Conservation (phyloP, 345 rosid species). For the Hypericum perforatum region DNA sequence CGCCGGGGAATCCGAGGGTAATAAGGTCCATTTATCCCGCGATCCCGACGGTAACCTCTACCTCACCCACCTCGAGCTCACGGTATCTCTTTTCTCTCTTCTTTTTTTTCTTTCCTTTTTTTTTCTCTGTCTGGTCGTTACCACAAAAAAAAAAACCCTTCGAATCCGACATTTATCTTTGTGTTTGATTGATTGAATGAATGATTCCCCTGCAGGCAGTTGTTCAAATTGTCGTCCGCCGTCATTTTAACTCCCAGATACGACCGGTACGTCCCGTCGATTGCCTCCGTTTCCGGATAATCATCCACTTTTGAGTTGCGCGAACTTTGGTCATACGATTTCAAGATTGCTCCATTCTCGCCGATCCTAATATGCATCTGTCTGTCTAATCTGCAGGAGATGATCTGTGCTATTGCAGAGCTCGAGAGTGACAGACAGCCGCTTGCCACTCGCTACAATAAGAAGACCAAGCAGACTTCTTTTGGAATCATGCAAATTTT, state of each 20-base stretch:
- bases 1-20: slow-evolving; percentile 74
- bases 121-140: too few species aligned
- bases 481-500: slow-evolving; percentile 74
- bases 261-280: slow-evolving; percentile 61
- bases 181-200: not conserved
- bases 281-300: too few species aligned
- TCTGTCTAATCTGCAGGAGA: slow-evolving; percentile 42
- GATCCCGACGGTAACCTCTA: slow-evolving; percentile 93
- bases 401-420: slow-evolving; percentile 84
- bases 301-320: too few species aligned
- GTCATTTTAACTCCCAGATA: slow-evolving; percentile 52
- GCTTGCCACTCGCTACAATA: slow-evolving; percentile 47
- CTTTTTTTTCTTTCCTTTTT: too few species aligned
- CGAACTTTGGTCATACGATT: too few species aligned
- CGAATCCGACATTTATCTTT: not conserved
- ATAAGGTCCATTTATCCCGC: slow-evolving; percentile 76
- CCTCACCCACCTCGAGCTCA: slow-evolving; percentile 86
- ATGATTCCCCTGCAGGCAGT: slow-evolving; percentile 74
- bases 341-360: too few species aligned
- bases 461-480: slow-evolving; percentile 59
- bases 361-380: slow-evolving; percentile 1
- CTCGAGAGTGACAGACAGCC: slow-evolving; percentile 86
- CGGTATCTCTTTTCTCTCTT: slow-evolving; percentile 27
- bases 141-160: not conserved
- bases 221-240: slow-evolving; percentile 52